Conservation (phyloP, 306 rosid species). For the Benincasa hispida region DNA sequence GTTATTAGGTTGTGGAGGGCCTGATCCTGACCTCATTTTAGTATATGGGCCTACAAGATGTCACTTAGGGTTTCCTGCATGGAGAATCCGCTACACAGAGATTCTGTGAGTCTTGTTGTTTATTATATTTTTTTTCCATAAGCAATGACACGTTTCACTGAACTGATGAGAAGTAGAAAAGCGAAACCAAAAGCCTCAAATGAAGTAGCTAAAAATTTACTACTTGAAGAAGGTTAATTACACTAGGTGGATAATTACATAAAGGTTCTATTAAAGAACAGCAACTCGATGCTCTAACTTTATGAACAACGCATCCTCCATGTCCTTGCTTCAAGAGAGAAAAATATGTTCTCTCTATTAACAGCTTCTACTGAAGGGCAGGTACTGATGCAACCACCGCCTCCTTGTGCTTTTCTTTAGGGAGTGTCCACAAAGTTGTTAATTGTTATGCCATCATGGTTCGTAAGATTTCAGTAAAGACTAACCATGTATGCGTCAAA, state of each 20-base stretch:
- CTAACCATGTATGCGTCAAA: not conserved
- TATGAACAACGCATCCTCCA: not conserved
- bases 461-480: not conserved
- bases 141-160: not conserved
- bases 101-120: slow-evolving; percentile 47
- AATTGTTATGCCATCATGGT: not conserved
- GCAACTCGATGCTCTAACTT: not conserved
- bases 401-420: not conserved
- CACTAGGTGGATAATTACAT: not conserved
- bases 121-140: not conserved
- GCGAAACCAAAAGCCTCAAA: not conserved
- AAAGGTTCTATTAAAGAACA: not conserved
- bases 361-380: not conserved
- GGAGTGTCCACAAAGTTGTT: not conserved
- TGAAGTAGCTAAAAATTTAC: not conserved
- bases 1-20: slow-evolving; percentile 50
- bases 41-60: slow-evolving; percentile 83
- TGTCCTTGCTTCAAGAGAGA: not conserved
- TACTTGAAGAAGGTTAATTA: not conserved
- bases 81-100: slow-evolving; percentile 86
- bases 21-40: slow-evolving; percentile 74
- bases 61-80: slow-evolving; percentile 90
- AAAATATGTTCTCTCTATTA: not conserved
- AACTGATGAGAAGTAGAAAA: not conserved
- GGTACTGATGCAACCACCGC: not conserved